Conservation (phyloP, 2,329 filamentous ascomycete species). For the Stagonosporopsis chrysanthemi region DNA sequence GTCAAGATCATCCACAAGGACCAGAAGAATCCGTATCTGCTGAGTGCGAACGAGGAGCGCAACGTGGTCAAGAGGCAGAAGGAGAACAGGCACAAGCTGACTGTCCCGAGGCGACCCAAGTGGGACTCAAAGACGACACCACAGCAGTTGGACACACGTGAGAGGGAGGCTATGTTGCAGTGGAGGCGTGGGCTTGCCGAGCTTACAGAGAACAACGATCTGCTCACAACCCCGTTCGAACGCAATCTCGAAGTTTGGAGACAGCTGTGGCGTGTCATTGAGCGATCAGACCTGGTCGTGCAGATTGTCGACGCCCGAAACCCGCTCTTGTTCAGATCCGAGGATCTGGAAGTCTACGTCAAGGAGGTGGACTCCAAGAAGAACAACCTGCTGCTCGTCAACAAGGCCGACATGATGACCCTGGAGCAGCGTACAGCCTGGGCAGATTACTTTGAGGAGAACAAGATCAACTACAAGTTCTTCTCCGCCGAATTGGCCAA, state of each 20-base stretch:
- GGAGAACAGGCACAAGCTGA: constrained; percentile 78
- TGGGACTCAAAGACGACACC: constrained; percentile 90
- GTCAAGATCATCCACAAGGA: constrained; percentile 98
- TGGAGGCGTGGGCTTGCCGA: constrained; percentile 93
- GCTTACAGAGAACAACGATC: constrained; percentile 89
- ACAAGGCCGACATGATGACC: constrained; percentile 99
- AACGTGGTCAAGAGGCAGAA: constrained; percentile 81
- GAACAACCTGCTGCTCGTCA: constrained; percentile 90
- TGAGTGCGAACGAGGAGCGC: constrained; percentile 85
- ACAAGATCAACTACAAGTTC: constrained; percentile 89
- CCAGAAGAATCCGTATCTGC: constrained; percentile 92
- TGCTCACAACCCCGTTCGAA: constrained; percentile 98
- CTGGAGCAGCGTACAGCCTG: constrained; percentile 79
- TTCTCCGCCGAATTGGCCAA: constrained; percentile 95
- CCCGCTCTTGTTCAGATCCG: constrained; percentile 90
- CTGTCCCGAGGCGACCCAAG: constrained; percentile 85
- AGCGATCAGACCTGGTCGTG: constrained; percentile 92
- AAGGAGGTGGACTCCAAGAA: constrained; percentile 90
- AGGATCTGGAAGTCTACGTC: constrained; percentile 92
- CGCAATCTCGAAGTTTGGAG: constrained; percentile 97
- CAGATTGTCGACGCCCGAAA: constrained; percentile 98
- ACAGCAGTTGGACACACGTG: constrained; percentile 77
- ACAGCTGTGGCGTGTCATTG: constrained; percentile 97
- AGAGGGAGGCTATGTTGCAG: constrained; percentile 81
- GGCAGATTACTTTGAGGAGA: constrained; percentile 84